Percentiles rank a stretch among this genome's conserved stretches.
Conservation (phyloP, 2,329 filamentous ascomycete genomes). For the Colletotrichum tofieldiae region DNA sequence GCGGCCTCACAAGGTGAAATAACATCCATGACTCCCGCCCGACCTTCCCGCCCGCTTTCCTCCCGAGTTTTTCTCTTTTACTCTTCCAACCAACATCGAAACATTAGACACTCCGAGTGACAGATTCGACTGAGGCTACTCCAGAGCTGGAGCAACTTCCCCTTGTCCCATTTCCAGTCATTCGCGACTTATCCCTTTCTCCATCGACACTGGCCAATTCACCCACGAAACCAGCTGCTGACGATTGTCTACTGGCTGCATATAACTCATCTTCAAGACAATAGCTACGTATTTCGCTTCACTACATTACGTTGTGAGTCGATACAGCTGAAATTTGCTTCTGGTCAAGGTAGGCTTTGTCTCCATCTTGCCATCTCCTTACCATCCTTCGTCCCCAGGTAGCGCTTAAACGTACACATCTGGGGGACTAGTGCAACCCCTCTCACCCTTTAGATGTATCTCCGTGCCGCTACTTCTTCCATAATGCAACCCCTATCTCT, state of each 20-base stretch:
- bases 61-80: constrained; percentile 21
- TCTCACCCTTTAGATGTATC: neutral
- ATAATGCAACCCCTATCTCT: neutral
- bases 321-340: neutral
- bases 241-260: constrained; percentile 1
- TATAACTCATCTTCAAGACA: neutral
- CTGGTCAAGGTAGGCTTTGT: constrained; percentile 17
- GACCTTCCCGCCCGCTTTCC: constrained; percentile 4
- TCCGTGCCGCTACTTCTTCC: neutral
- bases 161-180: neutral
- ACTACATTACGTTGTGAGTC: neutral
- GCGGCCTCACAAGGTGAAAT: constrained; percentile 45
- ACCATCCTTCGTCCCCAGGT: neutral
- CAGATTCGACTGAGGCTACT: constrained; percentile 13
- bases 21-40: constrained; percentile 47
- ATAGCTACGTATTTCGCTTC: neutral
- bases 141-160: constrained; percentile 30
- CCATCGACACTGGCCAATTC: constrained; percentile 12
- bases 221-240: constrained; percentile 13
- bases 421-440: neutral
- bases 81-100: neutral
- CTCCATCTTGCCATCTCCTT: neutral
- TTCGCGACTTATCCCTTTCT: neutral
- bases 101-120: constrained; percentile 24
- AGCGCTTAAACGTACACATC: neutral